These are phyloP conservation scores for Magnolia sinica DNA, from an alignment of 164 flowering plant species.

Conservation along the genomic window DNA sequence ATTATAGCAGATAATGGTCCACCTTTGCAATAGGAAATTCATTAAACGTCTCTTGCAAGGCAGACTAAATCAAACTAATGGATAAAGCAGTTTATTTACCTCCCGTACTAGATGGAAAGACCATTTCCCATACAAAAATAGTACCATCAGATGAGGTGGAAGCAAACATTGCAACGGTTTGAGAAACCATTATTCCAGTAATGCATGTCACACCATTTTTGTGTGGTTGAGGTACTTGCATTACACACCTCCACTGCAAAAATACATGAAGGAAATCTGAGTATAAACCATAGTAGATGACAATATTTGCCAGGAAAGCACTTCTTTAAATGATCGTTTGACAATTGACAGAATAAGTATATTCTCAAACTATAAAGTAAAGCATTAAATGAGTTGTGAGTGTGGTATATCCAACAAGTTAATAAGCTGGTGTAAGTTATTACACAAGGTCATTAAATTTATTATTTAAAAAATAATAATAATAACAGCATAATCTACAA, in stretches of 20 bases:
- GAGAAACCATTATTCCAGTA: conserved; percentile 59
- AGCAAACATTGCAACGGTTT: conserved; percentile 60
- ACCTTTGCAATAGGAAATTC: too few species aligned
- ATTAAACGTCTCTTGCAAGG: too few species aligned
- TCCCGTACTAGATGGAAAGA: conserved; percentile 45
- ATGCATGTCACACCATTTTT: conserved; percentile 94
- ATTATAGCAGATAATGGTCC: too few species aligned
- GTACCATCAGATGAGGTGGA: conserved; percentile 86
- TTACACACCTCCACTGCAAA: conserved; percentile 73
- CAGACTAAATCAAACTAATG: too few species aligned
- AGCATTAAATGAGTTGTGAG: background rate
- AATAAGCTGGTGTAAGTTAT: background rate
- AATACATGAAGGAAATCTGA: conserved; percentile 6
- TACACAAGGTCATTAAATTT: background rate
- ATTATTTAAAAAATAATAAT: too few species aligned
- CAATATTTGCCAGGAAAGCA: background rate
- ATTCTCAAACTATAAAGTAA: background rate
- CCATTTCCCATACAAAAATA: conserved; percentile 66
- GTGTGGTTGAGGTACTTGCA: conserved; percentile 70
- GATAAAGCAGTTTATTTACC: conserved; percentile 38
- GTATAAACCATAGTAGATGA: background rate
- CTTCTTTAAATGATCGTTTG: background rate
- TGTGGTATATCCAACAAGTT: background rate
- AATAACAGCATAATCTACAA: too few species aligned
- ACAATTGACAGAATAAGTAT: background rate